phyloP scores from a whole-genome alignment of 163 green algal species.

The Dunaliella salina region DNA sequence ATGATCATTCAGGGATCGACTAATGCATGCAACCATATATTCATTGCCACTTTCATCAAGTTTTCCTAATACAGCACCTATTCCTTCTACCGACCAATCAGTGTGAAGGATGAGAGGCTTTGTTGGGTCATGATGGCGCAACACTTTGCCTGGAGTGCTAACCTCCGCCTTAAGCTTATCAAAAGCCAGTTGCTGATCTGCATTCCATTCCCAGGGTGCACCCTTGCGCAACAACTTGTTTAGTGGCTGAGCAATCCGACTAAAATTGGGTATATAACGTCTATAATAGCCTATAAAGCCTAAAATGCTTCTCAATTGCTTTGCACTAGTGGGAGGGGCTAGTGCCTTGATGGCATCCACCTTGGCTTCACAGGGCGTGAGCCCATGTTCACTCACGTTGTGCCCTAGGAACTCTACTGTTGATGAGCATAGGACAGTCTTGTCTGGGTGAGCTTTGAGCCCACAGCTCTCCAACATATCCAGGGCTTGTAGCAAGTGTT shows the following conservation, averaged over 20 bases:
- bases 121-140: no score
- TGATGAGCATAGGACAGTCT: not conserved
- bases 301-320: no score
- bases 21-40: constrained; percentile 32
- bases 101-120: no score
- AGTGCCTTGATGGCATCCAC: not conserved
- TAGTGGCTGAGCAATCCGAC: no score
- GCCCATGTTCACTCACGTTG: not conserved
- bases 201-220: not conserved
- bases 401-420: not conserved
- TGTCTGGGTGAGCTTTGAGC: no score
- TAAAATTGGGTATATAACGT: no score
- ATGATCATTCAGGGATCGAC: constrained; percentile 24
- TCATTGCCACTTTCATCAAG: constrained; percentile 24
- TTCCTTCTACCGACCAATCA: no score
- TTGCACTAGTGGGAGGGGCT: not conserved
- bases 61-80: constrained; percentile 27
- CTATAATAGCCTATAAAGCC: no score
- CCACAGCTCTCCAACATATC: not conserved
- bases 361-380: not conserved
- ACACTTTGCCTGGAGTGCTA: no score
- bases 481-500: not conserved
- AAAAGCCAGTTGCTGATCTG: not conserved
- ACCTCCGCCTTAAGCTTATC: not conserved
- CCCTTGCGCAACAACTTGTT: no score